A percentile compares a stretch with the other conserved stretches of the same genome.
phyloP scores from a whole-genome alignment of 805 yeast species.

The Myxozyma mucilagina region DNA sequence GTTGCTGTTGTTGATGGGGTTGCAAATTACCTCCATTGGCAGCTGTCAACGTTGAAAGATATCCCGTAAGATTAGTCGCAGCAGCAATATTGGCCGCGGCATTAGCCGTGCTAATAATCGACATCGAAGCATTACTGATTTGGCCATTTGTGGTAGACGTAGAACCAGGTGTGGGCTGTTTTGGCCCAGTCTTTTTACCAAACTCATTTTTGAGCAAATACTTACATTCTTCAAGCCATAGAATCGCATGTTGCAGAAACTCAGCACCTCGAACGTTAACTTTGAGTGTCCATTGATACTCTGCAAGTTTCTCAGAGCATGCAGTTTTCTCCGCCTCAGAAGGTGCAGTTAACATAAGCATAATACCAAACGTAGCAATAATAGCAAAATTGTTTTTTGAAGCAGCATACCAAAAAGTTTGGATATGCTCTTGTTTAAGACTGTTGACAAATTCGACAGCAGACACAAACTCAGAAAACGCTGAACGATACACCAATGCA shows the following conservation, averaged over 20 bases:
- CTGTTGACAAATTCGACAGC: conserved; percentile 36
- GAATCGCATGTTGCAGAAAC: conserved; percentile 36
- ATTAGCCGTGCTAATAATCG: neutral
- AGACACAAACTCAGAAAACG: conserved; percentile 33
- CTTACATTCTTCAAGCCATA: conserved; percentile 36
- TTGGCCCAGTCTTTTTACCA: conserved; percentile 11
- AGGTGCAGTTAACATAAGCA: conserved; percentile 30
- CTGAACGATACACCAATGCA: conserved; percentile 32
- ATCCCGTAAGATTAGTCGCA: neutral
- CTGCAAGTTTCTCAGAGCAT: conserved; percentile 32
- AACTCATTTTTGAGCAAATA: conserved; percentile 26
- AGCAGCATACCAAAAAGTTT: conserved; percentile 38
- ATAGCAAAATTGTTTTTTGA: conserved; percentile 33
- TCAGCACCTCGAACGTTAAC: conserved; percentile 35
- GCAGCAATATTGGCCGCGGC: neutral
- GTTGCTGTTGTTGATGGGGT: conserved; percentile 1
- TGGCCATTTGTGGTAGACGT: neutral
- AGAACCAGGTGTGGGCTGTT: neutral
- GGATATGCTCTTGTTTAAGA: conserved; percentile 35
- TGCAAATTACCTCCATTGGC: neutral
- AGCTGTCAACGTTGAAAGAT: neutral
- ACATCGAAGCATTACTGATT: neutral
- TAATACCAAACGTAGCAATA: conserved; percentile 35
- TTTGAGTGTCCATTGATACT: conserved; percentile 35
- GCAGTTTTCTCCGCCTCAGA: conserved; percentile 27